Conservation (phyloP, 805 yeast species). For the Isabelozyma rhagii region DNA sequence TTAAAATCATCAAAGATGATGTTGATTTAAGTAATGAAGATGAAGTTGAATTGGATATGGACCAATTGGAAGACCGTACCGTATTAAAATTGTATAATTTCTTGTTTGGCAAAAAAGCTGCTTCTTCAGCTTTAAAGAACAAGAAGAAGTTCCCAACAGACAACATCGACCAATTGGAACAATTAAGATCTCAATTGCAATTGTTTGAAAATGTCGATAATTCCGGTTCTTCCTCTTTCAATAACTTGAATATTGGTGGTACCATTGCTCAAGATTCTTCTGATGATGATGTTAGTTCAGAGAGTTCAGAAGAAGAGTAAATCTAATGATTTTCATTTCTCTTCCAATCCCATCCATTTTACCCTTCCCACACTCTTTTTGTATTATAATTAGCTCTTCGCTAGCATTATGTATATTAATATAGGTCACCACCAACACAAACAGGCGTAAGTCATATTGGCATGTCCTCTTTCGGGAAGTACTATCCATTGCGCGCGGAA, state of each 20-base stretch:
- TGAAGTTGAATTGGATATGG: slow-evolving; percentile 90
- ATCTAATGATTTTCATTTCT: neutral
- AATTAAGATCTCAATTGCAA: slow-evolving; percentile 51
- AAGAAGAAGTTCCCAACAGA: slow-evolving; percentile 25
- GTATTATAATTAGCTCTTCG: slow-evolving; percentile 2
- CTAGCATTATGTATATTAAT: slow-evolving; percentile 8
- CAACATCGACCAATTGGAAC: slow-evolving; percentile 56
- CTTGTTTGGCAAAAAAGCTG: slow-evolving; percentile 50
- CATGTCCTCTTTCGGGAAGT: too few relatives aligned
- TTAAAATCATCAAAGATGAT: slow-evolving; percentile 79
- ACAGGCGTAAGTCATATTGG: too few relatives aligned
- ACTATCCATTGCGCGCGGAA: neutral
- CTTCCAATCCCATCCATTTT: slow-evolving; percentile 1
- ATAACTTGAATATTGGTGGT: slow-evolving; percentile 28
- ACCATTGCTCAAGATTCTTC: slow-evolving; percentile 33
- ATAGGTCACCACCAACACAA: neutral
- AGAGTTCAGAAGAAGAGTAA: slow-evolving; percentile 73
- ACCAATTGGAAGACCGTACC: slow-evolving; percentile 81
- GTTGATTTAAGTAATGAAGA: slow-evolving; percentile 68
- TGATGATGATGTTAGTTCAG: slow-evolving; percentile 50
- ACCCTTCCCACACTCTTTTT: slow-evolving; percentile 5
- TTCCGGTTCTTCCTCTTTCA: slow-evolving; percentile 19
- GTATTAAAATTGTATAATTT: slow-evolving; percentile 79
- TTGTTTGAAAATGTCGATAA: slow-evolving; percentile 37
- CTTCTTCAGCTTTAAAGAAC: slow-evolving; percentile 40